Conservation (phyloP, 139 green algal genomes). For the Astrephomene gubernaculifera region DNA sequence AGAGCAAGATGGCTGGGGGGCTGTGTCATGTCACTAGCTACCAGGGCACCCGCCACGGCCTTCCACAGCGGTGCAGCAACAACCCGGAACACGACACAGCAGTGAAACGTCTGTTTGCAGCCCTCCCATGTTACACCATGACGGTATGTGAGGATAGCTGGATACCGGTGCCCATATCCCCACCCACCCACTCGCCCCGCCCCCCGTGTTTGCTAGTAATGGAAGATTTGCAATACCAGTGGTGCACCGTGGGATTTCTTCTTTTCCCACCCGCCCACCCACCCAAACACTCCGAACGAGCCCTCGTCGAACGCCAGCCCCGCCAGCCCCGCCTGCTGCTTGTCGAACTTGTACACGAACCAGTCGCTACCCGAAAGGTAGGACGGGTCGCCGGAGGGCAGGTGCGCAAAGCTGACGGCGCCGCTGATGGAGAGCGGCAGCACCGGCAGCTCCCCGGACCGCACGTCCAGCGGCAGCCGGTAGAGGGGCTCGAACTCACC, state of each 20-base stretch:
- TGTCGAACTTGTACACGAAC: constrained; percentile 90
- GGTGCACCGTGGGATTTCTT: background rate
- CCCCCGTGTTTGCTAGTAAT: no score
- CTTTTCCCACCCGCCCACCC: background rate
- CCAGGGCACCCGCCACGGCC: no score
- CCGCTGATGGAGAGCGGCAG: constrained; percentile 87
- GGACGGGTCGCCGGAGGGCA: constrained; percentile 54
- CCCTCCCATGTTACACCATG: background rate
- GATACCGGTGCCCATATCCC: no score
- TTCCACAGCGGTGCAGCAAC: background rate
- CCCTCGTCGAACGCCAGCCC: constrained; percentile 94
- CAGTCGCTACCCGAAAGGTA: constrained; percentile 71
- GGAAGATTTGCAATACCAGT: background rate
- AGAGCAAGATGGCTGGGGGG: background rate
- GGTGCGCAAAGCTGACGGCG: constrained; percentile 76
- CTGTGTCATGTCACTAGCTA: background rate
- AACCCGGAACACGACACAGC: background rate
- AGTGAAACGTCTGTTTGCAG: background rate
- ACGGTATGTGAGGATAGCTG: no score
- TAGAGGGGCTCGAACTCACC: constrained; percentile 90
- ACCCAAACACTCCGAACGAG: constrained; percentile 76
- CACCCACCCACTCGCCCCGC: no score
- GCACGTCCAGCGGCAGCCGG: constrained; percentile 79
- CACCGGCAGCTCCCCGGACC: constrained; percentile 82
- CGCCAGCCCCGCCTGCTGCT: constrained; percentile 71